phyloP scores from a whole-genome alignment of 2,329 filamentous ascomycete genomes.

The Phialemoniopsis sp. region DNA sequence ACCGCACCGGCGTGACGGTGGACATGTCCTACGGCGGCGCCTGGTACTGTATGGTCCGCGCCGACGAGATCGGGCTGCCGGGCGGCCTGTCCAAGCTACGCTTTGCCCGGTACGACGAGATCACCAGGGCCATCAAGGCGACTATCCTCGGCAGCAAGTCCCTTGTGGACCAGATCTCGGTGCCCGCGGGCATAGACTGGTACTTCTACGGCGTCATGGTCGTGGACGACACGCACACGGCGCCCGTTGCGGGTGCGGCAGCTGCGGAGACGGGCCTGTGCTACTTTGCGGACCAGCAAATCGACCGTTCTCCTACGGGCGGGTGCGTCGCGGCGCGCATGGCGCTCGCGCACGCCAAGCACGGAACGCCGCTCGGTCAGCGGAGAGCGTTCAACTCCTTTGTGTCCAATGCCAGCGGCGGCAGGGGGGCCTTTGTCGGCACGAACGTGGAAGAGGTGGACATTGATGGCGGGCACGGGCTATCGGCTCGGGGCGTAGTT shows the following conservation, averaged over 20 bases:
- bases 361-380: too few species aligned
- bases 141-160: constrained; percentile 14
- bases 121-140: constrained; percentile 25
- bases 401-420: too few species aligned
- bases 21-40: constrained; percentile 38
- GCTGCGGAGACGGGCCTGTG: constrained; percentile 36
- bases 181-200: neutral
- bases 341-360: too few species aligned
- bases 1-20: constrained; percentile 16
- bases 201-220: constrained; percentile 37
- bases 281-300: constrained; percentile 38
- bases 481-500: too few species aligned
- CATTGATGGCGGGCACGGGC: too few species aligned
- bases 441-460: too few species aligned
- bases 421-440: too few species aligned
- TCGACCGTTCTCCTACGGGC: constrained; percentile 50
- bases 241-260: constrained; percentile 5
- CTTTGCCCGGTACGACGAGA: constrained; percentile 20
- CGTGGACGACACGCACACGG: constrained; percentile 14
- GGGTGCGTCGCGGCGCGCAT: constrained; percentile 4
- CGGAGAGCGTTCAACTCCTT: too few species aligned
- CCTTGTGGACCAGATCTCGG: constrained; percentile 23
- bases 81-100: constrained; percentile 19
- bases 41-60: constrained; percentile 33
- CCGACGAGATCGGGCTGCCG: constrained; percentile 29